Evolutionary conservation across 306 rosid species (phyloP).

Genomic region (Oxytropis ochrocephala): DNA sequence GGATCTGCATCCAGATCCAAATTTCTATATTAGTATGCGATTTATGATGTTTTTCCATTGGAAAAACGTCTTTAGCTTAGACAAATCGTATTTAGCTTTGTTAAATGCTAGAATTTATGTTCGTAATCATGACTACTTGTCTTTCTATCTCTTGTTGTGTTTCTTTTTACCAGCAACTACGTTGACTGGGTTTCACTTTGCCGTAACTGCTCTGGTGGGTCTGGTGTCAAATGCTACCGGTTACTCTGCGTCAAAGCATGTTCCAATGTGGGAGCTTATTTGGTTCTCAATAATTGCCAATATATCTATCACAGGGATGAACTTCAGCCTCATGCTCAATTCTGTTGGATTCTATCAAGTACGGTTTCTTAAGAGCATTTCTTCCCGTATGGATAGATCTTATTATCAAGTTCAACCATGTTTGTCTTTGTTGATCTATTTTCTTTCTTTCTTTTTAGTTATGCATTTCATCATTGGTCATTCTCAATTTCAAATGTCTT

Average conservation of each 20-base stretch:
- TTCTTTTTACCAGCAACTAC: slow-evolving; percentile 58
- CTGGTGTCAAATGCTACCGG: slow-evolving; percentile 82
- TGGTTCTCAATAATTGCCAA: slow-evolving; percentile 92
- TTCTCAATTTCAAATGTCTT: not conserved
- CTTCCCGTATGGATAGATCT: not conserved
- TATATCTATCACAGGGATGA: slow-evolving; percentile 83
- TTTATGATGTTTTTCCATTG: too few relatives aligned
- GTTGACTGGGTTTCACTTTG: slow-evolving; percentile 88
- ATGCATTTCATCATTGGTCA: not conserved
- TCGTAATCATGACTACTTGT: not conserved
- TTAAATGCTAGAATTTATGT: not conserved
- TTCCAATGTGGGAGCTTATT: slow-evolving; percentile 88
- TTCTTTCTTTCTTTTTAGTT: not conserved
- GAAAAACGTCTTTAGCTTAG: too few relatives aligned
- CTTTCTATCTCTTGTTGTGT: not conserved
- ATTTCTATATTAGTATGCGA: not conserved
- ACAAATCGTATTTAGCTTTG: not conserved
- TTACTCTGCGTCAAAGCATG: slow-evolving; percentile 69
- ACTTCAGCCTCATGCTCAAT: slow-evolving; percentile 92
- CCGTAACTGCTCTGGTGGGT: slow-evolving; percentile 85
- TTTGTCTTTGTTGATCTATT: not conserved
- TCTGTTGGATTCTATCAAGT: slow-evolving; percentile 93
- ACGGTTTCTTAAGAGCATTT: slow-evolving; percentile 1
- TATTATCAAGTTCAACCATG: not conserved
- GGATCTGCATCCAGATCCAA: slow-evolving; percentile 5